Conservation (phyloP, 352 stramenopile genomes). For the Globisporangium cystogenes region DNA sequence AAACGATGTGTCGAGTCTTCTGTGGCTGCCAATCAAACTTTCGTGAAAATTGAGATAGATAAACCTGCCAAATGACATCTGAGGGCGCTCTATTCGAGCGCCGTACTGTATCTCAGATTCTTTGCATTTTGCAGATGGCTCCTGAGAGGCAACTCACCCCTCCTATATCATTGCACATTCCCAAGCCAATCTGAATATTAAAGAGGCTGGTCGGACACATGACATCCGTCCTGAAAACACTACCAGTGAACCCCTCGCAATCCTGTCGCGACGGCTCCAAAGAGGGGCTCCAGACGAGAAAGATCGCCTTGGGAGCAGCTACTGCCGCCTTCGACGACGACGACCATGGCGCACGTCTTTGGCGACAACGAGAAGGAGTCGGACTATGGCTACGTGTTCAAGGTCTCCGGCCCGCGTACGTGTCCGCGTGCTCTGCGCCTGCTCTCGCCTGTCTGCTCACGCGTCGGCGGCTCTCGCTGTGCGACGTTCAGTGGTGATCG, state of each 20-base stretch:
- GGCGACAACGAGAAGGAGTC: conserved; percentile 84
- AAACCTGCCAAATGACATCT: neutral
- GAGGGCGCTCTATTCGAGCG: neutral
- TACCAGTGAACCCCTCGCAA: neutral
- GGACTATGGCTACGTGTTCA: conserved; percentile 99
- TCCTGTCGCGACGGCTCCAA: neutral
- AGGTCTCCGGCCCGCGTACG: conserved; percentile 97
- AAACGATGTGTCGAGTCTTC: neutral
- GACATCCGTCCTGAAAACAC: conserved; percentile 4
- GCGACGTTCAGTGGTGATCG: conserved; percentile 91
- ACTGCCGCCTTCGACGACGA: conserved; percentile 1
- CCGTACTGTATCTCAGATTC: neutral
- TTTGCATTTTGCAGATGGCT: neutral
- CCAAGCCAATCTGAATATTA: neutral
- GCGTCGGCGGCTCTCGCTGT: conserved; percentile 7
- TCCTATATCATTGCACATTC: neutral
- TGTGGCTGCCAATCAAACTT: neutral
- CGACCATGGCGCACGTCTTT: conserved; percentile 78
- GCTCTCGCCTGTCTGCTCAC: too few species aligned
- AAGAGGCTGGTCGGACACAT: neutral
- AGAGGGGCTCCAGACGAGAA: neutral
- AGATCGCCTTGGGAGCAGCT: neutral
- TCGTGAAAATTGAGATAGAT: neutral
- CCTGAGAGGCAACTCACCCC: neutral
- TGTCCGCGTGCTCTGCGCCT: neutral